phyloP scores from a whole-genome alignment of 805 yeast genomes.

The Cyberlindnera maclurae region DNA sequence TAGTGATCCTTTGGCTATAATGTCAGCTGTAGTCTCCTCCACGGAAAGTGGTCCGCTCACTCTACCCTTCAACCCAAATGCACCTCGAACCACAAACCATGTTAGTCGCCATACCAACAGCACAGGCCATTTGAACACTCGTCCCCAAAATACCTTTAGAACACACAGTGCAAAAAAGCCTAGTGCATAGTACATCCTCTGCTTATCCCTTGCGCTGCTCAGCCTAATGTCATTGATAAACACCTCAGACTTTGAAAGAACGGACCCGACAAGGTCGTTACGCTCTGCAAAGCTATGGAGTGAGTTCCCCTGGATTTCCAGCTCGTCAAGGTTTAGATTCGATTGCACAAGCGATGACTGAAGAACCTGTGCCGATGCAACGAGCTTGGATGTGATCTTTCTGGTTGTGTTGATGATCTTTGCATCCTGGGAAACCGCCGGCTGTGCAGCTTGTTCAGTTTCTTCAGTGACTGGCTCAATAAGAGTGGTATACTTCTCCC shows the following conservation, averaged over 20 bases:
- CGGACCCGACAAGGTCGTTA: constrained; percentile 14
- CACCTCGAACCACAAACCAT: constrained; percentile 7
- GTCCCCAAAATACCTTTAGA: constrained; percentile 17
- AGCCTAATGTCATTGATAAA: constrained; percentile 21
- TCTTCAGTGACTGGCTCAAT: not conserved
- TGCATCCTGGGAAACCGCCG: constrained; percentile 7
- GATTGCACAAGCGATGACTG: constrained; percentile 22
- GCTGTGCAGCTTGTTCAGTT: not conserved
- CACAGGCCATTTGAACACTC: constrained; percentile 19
- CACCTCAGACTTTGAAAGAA: constrained; percentile 18
- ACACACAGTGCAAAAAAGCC: constrained; percentile 17
- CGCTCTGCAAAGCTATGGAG: constrained; percentile 13
- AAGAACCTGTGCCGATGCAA: constrained; percentile 19
- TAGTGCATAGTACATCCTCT: constrained; percentile 17
- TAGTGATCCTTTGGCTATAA: not conserved
- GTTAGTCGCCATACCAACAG: constrained; percentile 8
- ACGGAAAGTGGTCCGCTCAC: not conserved
- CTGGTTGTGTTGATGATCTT: constrained; percentile 21
- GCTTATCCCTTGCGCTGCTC: constrained; percentile 18
- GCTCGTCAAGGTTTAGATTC: constrained; percentile 21
- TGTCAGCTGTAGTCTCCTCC: not conserved
- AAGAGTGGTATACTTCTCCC: constrained; percentile 1
- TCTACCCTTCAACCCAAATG: not conserved
- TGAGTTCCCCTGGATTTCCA: constrained; percentile 19
- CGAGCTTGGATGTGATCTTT: constrained; percentile 20